Conservation (phyloP, 768 basidiomycete species). For the Lactifluus volemus region DNA sequence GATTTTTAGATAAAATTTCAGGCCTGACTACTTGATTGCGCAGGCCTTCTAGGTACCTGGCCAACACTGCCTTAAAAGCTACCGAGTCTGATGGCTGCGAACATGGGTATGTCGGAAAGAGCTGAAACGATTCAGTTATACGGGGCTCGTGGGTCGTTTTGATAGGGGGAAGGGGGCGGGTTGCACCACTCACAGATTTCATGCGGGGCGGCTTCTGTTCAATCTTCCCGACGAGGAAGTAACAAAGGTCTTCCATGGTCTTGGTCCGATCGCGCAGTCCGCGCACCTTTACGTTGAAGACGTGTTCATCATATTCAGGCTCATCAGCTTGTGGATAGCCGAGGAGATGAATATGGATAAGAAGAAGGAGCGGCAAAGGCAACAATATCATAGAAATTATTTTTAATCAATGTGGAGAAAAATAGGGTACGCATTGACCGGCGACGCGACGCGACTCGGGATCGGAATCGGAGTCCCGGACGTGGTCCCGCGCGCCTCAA, state of each 20-base stretch:
- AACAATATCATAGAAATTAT: conserved; percentile 19
- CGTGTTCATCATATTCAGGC: conserved; percentile 40
- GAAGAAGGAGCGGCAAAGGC: conserved; percentile 38
- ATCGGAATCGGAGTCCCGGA: not conserved
- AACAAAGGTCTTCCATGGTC: conserved; percentile 42
- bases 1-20: conserved; percentile 15
- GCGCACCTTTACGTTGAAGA: conserved; percentile 37
- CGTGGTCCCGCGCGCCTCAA: not conserved
- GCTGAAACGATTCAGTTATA: conserved; percentile 24
- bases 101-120: conserved; percentile 45
- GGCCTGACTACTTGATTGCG: conserved; percentile 34
- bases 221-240: conserved; percentile 40
- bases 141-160: not conserved
- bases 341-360: conserved; percentile 46
- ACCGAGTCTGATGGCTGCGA: conserved; percentile 41
- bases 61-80: conserved; percentile 42
- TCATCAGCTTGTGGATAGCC: conserved; percentile 40
- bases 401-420: not conserved
- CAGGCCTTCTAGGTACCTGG: conserved; percentile 42
- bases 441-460: conserved; percentile 6
- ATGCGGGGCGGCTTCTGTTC: conserved; percentile 28
- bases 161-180: not conserved
- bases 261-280: conserved; percentile 44
- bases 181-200: conserved; percentile 20
- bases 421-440: not conserved